A percentile compares a stretch with the other conserved stretches of the same genome.
phyloP scores from a whole-genome alignment of 257 asterid species.

The Leptodermis oblonga region DNA sequence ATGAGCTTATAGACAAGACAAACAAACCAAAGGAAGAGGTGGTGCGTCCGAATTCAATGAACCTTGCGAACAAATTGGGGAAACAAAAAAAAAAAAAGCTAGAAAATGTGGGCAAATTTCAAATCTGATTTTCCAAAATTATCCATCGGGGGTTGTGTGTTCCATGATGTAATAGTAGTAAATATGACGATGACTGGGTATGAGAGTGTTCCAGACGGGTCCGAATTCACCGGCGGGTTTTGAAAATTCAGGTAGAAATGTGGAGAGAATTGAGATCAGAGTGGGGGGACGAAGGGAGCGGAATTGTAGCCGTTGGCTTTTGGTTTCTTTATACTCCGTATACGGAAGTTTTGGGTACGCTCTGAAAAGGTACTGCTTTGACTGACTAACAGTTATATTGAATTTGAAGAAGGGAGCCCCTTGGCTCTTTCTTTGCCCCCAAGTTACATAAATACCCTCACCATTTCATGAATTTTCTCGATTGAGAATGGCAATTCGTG shows the following conservation, averaged over 20 bases:
- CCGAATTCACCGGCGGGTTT: conserved; percentile 34
- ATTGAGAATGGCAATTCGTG: too few relatives aligned
- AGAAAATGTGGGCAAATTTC: conserved; percentile 19
- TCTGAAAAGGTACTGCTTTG: not conserved
- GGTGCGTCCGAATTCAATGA: conserved; percentile 15
- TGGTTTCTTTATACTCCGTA: not conserved
- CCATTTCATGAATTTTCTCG: too few relatives aligned
- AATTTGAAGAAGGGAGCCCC: too few relatives aligned
- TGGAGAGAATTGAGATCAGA: not conserved
- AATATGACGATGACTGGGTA: conserved; percentile 9
- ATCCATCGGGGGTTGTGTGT: conserved; percentile 2
- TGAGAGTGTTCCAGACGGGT: conserved; percentile 20
- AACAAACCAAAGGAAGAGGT: conserved; percentile 16
- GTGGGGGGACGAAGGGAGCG: conserved; percentile 30
- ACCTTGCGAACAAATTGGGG: conserved; percentile 29
- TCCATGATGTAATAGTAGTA: not conserved
- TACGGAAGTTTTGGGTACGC: too few relatives aligned
- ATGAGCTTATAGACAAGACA: conserved; percentile 23
- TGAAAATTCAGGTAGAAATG: conserved; percentile 30
- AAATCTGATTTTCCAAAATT: conserved; percentile 28
- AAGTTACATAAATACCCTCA: too few relatives aligned
- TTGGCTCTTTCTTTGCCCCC: too few relatives aligned
- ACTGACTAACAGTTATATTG: conserved; percentile 11
- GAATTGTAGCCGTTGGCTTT: conserved; percentile 58
- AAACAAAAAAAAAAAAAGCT: not conserved